A percentile compares a stretch with the other conserved stretches of the same genome.
Evolutionary conservation across 208 protist genomes (phyloP).

Genomic region (Trypanosoma theileri): DNA sequence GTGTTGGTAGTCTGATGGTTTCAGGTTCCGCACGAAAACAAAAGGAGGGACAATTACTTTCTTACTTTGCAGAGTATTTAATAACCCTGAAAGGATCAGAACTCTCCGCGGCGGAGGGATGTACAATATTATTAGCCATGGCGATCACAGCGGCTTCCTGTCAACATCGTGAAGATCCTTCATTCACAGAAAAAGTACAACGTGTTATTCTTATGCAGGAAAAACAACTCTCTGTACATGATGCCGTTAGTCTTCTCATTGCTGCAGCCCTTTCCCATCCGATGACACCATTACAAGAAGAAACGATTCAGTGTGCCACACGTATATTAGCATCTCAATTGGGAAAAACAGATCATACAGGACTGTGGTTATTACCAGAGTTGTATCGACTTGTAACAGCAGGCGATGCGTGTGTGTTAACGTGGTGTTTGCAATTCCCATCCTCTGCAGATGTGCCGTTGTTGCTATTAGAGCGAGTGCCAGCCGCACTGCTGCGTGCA

Average conservation of each 20-base stretch:
- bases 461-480: constrained; percentile 17
- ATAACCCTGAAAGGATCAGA: background rate
- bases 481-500: constrained; percentile 19
- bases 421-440: constrained; percentile 8
- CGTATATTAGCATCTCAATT: constrained; percentile 24
- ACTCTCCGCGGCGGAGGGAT: constrained; percentile 7
- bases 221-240: constrained; percentile 22
- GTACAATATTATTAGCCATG: background rate
- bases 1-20: background rate
- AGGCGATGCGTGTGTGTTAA: constrained; percentile 25
- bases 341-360: constrained; percentile 31
- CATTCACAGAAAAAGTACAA: constrained; percentile 20
- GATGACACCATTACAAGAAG: background rate
- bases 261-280: constrained; percentile 7
- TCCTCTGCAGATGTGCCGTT: background rate
- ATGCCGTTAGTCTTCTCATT: constrained; percentile 32
- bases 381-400: constrained; percentile 31
- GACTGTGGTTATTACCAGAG: constrained; percentile 31
- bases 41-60: background rate
- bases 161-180: background rate
- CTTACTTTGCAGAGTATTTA: background rate
- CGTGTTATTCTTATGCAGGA: constrained; percentile 33
- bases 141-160: background rate
- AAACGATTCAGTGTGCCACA: constrained; percentile 24
- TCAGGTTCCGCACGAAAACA: background rate